Evolutionary conservation across 1,284 basidiomycete genomes (phyloP).

Genomic region (Cystobasidium pallidum): DNA sequence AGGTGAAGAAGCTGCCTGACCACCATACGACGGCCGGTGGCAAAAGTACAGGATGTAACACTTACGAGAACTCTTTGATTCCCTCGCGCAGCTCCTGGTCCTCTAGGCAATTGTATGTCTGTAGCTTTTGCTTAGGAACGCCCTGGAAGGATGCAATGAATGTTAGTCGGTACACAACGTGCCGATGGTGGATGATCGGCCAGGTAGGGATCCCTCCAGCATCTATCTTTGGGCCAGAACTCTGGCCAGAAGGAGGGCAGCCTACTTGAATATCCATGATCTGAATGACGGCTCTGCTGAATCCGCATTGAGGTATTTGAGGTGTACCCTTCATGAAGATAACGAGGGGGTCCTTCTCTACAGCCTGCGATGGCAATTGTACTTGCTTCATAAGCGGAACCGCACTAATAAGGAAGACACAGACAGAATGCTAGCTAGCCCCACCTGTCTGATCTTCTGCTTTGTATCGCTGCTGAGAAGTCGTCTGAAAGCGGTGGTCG

Average conservation of each 20-base stretch:
- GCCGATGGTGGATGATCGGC: slow-evolving; percentile 73
- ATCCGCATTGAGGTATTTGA: slow-evolving; percentile 75
- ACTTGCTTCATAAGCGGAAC: background rate
- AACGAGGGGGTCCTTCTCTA: slow-evolving; percentile 74
- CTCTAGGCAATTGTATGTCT: slow-evolving; percentile 86
- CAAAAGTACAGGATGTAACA: slow-evolving; percentile 1
- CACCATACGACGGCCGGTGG: too few species aligned
- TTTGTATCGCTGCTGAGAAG: slow-evolving; percentile 29
- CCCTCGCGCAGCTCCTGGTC: slow-evolving; percentile 78
- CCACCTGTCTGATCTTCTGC: slow-evolving; percentile 38
- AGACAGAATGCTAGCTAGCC: background rate
- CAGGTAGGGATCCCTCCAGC: slow-evolving; percentile 56
- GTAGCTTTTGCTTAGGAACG: slow-evolving; percentile 75
- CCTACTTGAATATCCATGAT: slow-evolving; percentile 72
- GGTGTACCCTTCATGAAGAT: slow-evolving; percentile 92
- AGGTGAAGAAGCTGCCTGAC: too few species aligned
- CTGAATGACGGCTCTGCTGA: slow-evolving; percentile 90
- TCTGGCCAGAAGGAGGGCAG: background rate
- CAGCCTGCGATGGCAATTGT: slow-evolving; percentile 60
- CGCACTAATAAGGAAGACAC: background rate
- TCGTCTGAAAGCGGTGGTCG: slow-evolving; percentile 21
- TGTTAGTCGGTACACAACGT: slow-evolving; percentile 91
- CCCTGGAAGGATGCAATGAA: slow-evolving; percentile 79
- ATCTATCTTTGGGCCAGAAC: too few species aligned
- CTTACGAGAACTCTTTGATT: slow-evolving; percentile 96